Base-by-base conservation (phyloP, 345 rosid genomes). In the Toxicodendron radicans region DNA sequence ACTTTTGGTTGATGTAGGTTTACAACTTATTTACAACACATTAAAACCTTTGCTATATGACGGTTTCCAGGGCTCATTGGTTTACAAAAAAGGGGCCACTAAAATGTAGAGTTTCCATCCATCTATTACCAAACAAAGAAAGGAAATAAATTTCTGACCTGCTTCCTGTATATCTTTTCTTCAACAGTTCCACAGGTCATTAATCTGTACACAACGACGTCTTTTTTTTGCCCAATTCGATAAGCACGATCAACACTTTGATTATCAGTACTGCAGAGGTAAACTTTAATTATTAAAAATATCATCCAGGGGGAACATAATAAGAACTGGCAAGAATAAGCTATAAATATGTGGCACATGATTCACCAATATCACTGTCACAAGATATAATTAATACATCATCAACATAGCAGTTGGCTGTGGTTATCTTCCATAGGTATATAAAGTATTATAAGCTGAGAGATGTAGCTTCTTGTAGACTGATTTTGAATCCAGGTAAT, bases 231-330 rank as follows among this genome's bases (percentile, higher is more conserved):
- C 68, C 99, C 99, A 64, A 95, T 95, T 79, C 99, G 90, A 75
- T 95, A 95, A 69, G 99, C 99, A 60, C 99, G 90, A 85, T 95
- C 99, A 83, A 95, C 97, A 68, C 99, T 95, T 80, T 93, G 99
- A 83, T 89, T 95, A 77, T 95, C 99, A 61, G 92, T 95, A 75
- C 99, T 95, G 87, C 81, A 82, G 64, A 64, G 38, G 49, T 17
- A 48, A 66, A 45, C 46, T 17, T 60, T 38, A 41, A 18, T n/a
- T 46, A 58, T 63, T 61, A 74, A 10, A 46, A 7, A 51, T 17
- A 51, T 30, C 52, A 57, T 7, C 21, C 58, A 4, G 16, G n/a
- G 30, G 51, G 72, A 24, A 35, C 56, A 77, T n/a, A 66, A 58
- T 59, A 58, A 58, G 56, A 16, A 54, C 24, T 10, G 8, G 43